Percentiles rank a stretch among this genome's conserved stretches.
phyloP scores from a whole-genome alignment of 129 eudicot genomes.

The Lactuca sativa region DNA sequence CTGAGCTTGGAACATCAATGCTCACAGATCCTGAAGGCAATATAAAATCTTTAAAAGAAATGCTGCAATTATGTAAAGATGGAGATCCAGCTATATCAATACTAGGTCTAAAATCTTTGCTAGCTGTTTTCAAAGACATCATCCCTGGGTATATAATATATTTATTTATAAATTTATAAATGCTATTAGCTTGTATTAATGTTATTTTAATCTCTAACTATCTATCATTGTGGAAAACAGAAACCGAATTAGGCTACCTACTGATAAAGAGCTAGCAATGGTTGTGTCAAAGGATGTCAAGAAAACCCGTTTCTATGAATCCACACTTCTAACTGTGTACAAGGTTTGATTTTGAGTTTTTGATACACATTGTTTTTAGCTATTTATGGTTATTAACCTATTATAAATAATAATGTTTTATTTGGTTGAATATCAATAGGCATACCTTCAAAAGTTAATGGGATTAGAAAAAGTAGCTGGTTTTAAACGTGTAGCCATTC shows the following conservation, averaged over 20 bases:
- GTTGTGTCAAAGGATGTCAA: slow-evolving; percentile 73
- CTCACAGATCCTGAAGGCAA: slow-evolving; percentile 84
- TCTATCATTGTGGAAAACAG: slow-evolving; percentile 38
- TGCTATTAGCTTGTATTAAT: slow-evolving; percentile 8
- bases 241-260: slow-evolving; percentile 90
- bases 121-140: slow-evolving; percentile 92
- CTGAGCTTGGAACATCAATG: slow-evolving; percentile 84
- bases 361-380: not conserved
- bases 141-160: slow-evolving; percentile 75
- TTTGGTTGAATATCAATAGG: slow-evolving; percentile 41
- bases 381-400: not conserved
- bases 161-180: too few relatives aligned
- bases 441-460: slow-evolving; percentile 75
- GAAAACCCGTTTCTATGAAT: slow-evolving; percentile 79
- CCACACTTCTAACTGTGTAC: slow-evolving; percentile 75
- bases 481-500: slow-evolving; percentile 69
- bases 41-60: slow-evolving; percentile 69
- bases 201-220: not conserved
- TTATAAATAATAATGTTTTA: not conserved
- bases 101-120: slow-evolving; percentile 68
- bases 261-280: slow-evolving; percentile 94
- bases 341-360: slow-evolving; percentile 47
- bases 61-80: slow-evolving; percentile 82
- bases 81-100: slow-evolving; percentile 49
- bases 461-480: slow-evolving; percentile 44